A percentile compares a stretch with the other conserved stretches of the same genome.
Conservation (phyloP, 1,139 yeast genomes). For the Geotrichum restrictum region DNA sequence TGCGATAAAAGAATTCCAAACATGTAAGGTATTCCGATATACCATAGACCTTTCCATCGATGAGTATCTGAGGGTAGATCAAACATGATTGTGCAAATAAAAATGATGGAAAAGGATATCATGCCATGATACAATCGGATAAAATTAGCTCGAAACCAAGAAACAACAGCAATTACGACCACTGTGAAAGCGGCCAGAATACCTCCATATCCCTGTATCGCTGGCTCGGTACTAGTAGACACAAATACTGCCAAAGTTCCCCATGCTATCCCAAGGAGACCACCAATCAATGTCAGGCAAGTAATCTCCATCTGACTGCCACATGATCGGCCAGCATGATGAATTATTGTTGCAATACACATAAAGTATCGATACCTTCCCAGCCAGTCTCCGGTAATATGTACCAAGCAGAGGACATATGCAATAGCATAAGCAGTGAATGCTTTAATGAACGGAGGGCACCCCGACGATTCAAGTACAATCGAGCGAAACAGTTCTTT, state of each 20-base stretch:
- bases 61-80: conserved; percentile 23
- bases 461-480: background rate
- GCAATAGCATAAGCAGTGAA: conserved; percentile 43
- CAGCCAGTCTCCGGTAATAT: conserved; percentile 42
- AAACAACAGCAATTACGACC: conserved; percentile 38
- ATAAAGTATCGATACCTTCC: conserved; percentile 41
- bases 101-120: conserved; percentile 41
- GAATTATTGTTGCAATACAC: conserved; percentile 44
- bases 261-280: conserved; percentile 49
- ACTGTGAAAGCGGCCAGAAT: conserved; percentile 44
- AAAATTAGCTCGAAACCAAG: conserved; percentile 45
- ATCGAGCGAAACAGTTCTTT: conserved; percentile 3
- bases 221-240: conserved; percentile 42
- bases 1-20: conserved; percentile 45
- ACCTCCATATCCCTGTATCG: conserved; percentile 47
- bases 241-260: conserved; percentile 44
- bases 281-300: conserved; percentile 43
- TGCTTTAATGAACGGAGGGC: conserved; percentile 34
- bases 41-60: conserved; percentile 42
- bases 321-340: conserved; percentile 47
- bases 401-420: conserved; percentile 42
- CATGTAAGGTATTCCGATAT: conserved; percentile 45
- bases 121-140: conserved; percentile 42
- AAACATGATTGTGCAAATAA: conserved; percentile 37
- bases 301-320: conserved; percentile 52